Conservation (phyloP, 2,329 filamentous ascomycete species). For the Cryphonectria japonica region DNA sequence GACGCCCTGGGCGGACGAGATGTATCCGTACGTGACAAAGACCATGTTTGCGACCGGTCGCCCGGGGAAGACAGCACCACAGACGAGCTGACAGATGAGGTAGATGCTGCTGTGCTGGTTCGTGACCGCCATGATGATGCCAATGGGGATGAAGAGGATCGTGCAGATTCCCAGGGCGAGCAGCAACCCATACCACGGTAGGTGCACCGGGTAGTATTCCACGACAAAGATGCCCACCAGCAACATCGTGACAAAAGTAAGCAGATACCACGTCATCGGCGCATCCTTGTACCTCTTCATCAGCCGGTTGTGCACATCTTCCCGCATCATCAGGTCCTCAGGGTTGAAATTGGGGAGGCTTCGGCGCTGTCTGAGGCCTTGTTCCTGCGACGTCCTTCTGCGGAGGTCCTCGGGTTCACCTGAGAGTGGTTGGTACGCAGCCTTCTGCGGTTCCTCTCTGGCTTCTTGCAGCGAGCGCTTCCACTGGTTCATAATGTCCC, state of each 20-base stretch:
- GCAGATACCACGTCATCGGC: slow-evolving; percentile 78
- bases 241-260: slow-evolving; percentile 76
- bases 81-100: slow-evolving; percentile 83
- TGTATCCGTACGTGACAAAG: slow-evolving; percentile 89
- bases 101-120: slow-evolving; percentile 89
- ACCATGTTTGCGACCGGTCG: slow-evolving; percentile 91
- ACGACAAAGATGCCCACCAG: slow-evolving; percentile 82
- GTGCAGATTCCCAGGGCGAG: slow-evolving; percentile 78
- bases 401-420: slow-evolving; percentile 21
- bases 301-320: slow-evolving; percentile 82
- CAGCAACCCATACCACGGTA: slow-evolving; percentile 85
- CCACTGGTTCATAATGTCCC: slow-evolving; percentile 80
- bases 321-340: slow-evolving; percentile 65
- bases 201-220: slow-evolving; percentile 80
- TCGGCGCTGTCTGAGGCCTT: slow-evolving; percentile 9
- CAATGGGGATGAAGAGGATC: slow-evolving; percentile 85
- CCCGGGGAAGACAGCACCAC: slow-evolving; percentile 80
- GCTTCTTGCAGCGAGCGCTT: slow-evolving; percentile 69
- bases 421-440: slow-evolving; percentile 55
- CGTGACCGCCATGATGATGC: slow-evolving; percentile 91
- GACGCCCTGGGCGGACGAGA: slow-evolving; percentile 84
- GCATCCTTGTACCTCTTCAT: slow-evolving; percentile 85
- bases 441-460: slow-evolving; percentile 53
- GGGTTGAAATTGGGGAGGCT: slow-evolving; percentile 38
- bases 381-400: slow-evolving; percentile 24